Percentiles rank a stretch among this genome's conserved stretches.
Evolutionary conservation across 2,329 filamentous ascomycete species (phyloP).

Genomic region (Alternaria rosae): DNA sequence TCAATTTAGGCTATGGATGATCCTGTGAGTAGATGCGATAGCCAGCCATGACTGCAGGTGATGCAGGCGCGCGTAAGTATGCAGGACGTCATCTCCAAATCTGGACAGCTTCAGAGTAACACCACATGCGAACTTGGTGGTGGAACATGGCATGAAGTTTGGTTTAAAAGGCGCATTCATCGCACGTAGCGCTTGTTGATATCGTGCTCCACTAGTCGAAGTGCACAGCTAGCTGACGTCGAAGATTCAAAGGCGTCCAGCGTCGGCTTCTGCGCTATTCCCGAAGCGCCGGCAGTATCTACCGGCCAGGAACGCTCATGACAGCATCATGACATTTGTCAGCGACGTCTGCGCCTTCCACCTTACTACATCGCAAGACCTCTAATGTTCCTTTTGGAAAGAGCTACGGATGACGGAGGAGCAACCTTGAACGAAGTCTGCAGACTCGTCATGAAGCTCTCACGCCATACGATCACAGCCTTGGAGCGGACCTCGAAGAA

Average conservation of each 20-base stretch:
- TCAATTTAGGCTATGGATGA: background rate
- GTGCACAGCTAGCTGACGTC: background rate
- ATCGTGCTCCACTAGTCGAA: background rate
- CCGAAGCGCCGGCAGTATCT: background rate
- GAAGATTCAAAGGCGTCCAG: background rate
- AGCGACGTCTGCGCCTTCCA: background rate
- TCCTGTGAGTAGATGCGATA: background rate
- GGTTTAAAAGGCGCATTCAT: background rate
- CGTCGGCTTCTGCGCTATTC: background rate
- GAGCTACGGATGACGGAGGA: background rate
- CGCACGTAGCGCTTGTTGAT: background rate
- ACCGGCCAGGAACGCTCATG: background rate
- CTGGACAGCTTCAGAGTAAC: too few relatives aligned
- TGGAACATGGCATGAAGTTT: background rate
- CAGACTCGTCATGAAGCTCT: background rate
- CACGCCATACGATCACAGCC: too few relatives aligned
- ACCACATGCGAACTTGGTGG: too few relatives aligned
- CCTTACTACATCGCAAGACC: too few relatives aligned
- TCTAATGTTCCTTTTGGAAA: too few relatives aligned
- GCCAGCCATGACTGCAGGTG: background rate
- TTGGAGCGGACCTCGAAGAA: background rate
- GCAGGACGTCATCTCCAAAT: background rate
- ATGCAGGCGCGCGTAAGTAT: background rate
- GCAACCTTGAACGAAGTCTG: background rate
- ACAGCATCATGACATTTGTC: background rate